Evolutionary conservation across 768 basidiomycete genomes (phyloP), one percentile per base, ranked within the genome.

Genomic region (Naematelia encephala): DNA sequence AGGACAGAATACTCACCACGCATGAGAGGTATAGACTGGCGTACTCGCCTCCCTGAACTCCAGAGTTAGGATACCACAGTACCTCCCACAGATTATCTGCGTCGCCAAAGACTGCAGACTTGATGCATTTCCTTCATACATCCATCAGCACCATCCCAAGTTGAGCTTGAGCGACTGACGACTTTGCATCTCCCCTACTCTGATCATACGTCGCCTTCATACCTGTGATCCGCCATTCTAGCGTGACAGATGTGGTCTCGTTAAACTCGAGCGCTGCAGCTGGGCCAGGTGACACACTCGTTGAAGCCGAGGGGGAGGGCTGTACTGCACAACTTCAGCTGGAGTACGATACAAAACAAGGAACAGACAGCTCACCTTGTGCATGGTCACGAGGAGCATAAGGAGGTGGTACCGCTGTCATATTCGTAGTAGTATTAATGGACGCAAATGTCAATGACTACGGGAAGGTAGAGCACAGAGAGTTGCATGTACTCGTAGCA

Each of bases 11-110:
- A 71, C 84, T 53, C 57, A 89, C 89, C 80, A 90, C 88, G 61
- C 89, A 90, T 10, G 87, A 87, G 22, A 91, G 81, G 74, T 89
- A 91, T 43, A 91, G 70, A 74, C 87, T 88, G 28, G 89, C 82
- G 67, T 82, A 87, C 16, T 83, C 81, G 4, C 82, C 80, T 2
- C 81, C 81, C 12, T 79, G 73, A 19, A 82, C 82, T 0, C 89
- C 88, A 42, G 88, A 86, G 72, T 90, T 91, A 4, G 89, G 82
- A 71, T 91, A 92, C 78, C 90, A 90, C 47, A 92, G 75, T 46
- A 90, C 85, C 84, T 90, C 66, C 54, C 79, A 80, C 11, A 69
- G 67, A 44, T 69, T 63, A 42, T 60, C 63, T 4, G 62, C 65
- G 59, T 67, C 57, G 50, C 73, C 73, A 64, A 75, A 74, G 2